These are phyloP conservation scores for Lentinula boryana DNA, from an alignment of 768 basidiomycete genomes.

Conservation along the genomic window DNA sequence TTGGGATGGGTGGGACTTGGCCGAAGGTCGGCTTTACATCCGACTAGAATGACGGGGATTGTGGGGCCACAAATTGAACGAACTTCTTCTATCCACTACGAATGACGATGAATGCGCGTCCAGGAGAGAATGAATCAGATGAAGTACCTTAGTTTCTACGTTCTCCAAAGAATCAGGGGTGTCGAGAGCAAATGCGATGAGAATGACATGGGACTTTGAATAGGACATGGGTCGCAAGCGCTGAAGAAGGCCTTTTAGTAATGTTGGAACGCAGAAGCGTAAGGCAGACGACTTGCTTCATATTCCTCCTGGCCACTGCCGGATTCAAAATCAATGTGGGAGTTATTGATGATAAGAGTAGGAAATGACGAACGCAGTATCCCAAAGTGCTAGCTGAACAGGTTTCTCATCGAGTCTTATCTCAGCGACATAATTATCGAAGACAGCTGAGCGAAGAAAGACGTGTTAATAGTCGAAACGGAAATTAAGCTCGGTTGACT, in stretches of 20 bases:
- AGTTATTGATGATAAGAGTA: neutral
- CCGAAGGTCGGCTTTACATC: slow-evolving; percentile 92
- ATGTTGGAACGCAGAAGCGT: neutral
- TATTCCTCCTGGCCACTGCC: slow-evolving; percentile 96
- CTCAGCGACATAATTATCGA: slow-evolving; percentile 99
- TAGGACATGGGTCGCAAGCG: slow-evolving; percentile 95
- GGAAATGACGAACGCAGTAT: slow-evolving; percentile 81
- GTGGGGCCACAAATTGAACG: slow-evolving; percentile 89
- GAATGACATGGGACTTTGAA: slow-evolving; percentile 97
- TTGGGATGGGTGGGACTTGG: slow-evolving; percentile 45
- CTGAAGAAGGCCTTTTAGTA: slow-evolving; percentile 27
- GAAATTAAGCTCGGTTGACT: slow-evolving; percentile 5
- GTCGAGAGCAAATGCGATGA: slow-evolving; percentile 95
- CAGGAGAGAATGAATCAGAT: slow-evolving; percentile 9
- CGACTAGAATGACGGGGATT: slow-evolving; percentile 93
- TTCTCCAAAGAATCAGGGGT: slow-evolving; percentile 96
- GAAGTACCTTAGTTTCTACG: slow-evolving; percentile 79
- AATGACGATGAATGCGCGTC: neutral
- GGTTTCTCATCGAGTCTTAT: slow-evolving; percentile 97
- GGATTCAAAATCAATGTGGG: neutral
- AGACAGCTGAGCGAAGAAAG: slow-evolving; percentile 59
- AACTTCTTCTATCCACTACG: slow-evolving; percentile 97
- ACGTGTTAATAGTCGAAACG: slow-evolving; percentile 13
- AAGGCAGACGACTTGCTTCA: slow-evolving; percentile 49
- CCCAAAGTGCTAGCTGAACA: slow-evolving; percentile 96